Evolutionary conservation across 495 filamentous ascomycete genomes (phyloP).

Genomic region (Halenospora varia): DNA sequence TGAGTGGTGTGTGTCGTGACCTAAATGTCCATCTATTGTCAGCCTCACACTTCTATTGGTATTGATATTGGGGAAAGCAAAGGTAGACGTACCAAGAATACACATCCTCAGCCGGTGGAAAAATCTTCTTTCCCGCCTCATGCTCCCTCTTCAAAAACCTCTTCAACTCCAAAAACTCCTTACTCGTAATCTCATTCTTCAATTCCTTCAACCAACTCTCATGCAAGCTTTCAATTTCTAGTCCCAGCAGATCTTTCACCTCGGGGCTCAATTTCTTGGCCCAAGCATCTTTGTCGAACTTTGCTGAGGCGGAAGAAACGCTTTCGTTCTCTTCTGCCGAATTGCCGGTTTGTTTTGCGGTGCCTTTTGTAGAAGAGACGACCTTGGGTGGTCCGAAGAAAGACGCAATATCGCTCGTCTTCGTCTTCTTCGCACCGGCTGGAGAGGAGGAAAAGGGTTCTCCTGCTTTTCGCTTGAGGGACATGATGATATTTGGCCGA

Average conservation of each 20-base stretch:
- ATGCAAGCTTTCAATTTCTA: constrained; percentile 90
- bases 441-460: constrained; percentile 39
- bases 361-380: constrained; percentile 25
- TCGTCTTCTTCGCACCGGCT: constrained; percentile 69
- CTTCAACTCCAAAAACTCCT: constrained; percentile 83
- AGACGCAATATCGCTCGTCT: constrained; percentile 52
- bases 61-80: background rate
- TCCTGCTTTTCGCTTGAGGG: constrained; percentile 66
- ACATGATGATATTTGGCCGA: constrained; percentile 31
- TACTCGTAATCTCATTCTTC: constrained; percentile 73
- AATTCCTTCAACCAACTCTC: constrained; percentile 86
- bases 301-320: constrained; percentile 10
- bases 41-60: background rate
- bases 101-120: constrained; percentile 83
- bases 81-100: constrained; percentile 73
- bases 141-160: constrained; percentile 78
- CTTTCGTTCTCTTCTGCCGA: constrained; percentile 6
- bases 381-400: constrained; percentile 46
- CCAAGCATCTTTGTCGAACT: constrained; percentile 88
- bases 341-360: constrained; percentile 19
- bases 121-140: constrained; percentile 67
- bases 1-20: constrained; percentile 86
- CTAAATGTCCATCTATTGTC: constrained; percentile 34
- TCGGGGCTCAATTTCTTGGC: constrained; percentile 70
- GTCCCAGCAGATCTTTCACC: constrained; percentile 72